phyloP scores from a whole-genome alignment of 352 stramenopile species.

The Phytophthora pluvialis region DNA sequence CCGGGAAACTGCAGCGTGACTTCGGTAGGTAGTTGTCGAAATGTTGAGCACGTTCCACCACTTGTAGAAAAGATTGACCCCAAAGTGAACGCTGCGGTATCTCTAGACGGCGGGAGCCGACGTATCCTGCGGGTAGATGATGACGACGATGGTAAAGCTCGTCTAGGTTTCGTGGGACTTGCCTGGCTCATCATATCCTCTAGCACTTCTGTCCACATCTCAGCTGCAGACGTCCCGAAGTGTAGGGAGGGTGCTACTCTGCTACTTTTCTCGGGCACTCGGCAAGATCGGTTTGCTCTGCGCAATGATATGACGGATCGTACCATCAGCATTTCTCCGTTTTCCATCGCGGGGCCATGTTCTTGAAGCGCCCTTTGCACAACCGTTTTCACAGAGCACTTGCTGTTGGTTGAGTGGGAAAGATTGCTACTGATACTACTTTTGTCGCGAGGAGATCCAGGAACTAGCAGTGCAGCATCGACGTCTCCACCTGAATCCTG shows the following conservation, averaged over 20 bases:
- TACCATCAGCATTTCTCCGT: constrained; percentile 22
- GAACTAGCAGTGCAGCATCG: constrained; percentile 31
- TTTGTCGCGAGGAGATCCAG: background rate
- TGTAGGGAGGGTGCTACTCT: constrained; percentile 34
- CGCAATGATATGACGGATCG: constrained; percentile 28
- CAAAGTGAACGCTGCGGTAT: background rate
- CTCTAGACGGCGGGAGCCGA: constrained; percentile 18
- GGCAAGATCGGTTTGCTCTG: background rate
- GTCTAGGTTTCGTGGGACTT: constrained; percentile 11
- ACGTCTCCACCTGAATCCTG: constrained; percentile 34
- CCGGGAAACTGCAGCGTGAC: constrained; percentile 40
- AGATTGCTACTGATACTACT: background rate
- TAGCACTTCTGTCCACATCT: constrained; percentile 35
- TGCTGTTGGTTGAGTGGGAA: background rate
- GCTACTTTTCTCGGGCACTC: constrained; percentile 8
- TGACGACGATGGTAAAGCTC: constrained; percentile 8
- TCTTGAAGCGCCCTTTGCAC: constrained; percentile 29
- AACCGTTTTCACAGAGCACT: constrained; percentile 2
- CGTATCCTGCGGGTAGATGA: constrained; percentile 33
- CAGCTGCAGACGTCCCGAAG: constrained; percentile 31
- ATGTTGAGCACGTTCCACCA: constrained; percentile 18
- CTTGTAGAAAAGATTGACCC: constrained; percentile 12
- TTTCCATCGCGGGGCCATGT: constrained; percentile 37
- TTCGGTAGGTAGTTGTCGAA: constrained; percentile 28
- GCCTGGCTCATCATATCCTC: background rate